Percentiles rank a stretch among this genome's conserved stretches.
These are phyloP conservation scores for Syzygium oleosum DNA, from an alignment of 345 rosid genomes.

Conservation along the genomic window DNA sequence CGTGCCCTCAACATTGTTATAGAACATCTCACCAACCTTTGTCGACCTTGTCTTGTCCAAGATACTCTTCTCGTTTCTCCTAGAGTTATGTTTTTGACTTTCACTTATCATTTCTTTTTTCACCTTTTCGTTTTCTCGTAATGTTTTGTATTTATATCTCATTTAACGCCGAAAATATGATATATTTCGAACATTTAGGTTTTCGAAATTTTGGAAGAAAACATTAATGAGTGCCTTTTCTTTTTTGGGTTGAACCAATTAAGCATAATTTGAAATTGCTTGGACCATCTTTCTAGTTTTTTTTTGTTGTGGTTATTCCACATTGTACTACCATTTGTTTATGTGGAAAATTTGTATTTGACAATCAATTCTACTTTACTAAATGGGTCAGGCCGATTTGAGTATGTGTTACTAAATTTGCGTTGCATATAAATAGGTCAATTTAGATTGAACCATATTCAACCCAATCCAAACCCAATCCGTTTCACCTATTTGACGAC, in stretches of 20 bases:
- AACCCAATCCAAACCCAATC: neutral
- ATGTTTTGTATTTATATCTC: neutral
- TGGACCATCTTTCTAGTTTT: neutral
- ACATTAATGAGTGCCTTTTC: neutral
- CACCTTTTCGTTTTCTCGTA: neutral
- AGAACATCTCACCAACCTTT: neutral
- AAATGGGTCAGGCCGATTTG: no score
- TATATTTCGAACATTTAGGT: neutral
- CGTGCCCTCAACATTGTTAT: neutral
- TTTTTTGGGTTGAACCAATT: neutral
- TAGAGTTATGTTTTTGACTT: neutral
- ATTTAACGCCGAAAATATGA: neutral
- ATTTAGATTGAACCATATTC: neutral
- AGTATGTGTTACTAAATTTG: neutral
- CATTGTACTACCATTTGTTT: neutral
- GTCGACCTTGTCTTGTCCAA: neutral
- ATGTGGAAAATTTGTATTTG: neutral
- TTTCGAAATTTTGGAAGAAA: neutral
- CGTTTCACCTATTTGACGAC: fast-evolving
- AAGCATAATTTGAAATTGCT: neutral
- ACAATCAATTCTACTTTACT: neutral
- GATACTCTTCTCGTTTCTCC: neutral
- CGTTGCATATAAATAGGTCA: neutral
- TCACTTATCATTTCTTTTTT: neutral
- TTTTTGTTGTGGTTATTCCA: neutral